Conservation (phyloP, 2,329 filamentous ascomycete species). For the Talaromyces sp. region DNA sequence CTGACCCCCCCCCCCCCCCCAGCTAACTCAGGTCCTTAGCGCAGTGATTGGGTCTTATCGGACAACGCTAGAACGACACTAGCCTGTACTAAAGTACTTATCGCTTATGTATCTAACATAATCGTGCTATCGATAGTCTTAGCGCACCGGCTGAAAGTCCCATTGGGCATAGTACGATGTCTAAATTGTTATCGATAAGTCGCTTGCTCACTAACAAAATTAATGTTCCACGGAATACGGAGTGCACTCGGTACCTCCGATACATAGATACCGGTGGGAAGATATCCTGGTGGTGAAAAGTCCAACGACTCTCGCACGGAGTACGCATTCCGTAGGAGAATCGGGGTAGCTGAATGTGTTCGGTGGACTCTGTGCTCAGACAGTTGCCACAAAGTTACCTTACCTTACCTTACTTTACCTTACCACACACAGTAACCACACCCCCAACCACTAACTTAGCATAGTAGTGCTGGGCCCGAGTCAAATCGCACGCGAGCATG, state of each 20-base stretch:
- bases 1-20: not conserved
- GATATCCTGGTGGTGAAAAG: not conserved
- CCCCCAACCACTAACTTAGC: not conserved
- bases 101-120: too few species aligned
- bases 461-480: not conserved
- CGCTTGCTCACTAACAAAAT: not conserved
- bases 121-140: slow-evolving; percentile 1
- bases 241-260: not conserved
- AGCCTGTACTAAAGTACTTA: not conserved
- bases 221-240: not conserved
- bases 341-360: too few species aligned
- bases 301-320: too few species aligned
- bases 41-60: slow-evolving; percentile 8
- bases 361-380: not conserved
- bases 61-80: not conserved
- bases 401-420: too few species aligned
- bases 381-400: not conserved
- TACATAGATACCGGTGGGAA: not conserved
- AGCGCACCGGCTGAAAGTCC: not conserved
- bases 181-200: slow-evolving; percentile 8
- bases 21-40: not conserved
- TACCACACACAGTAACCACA: too few species aligned
- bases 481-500: slow-evolving; percentile 16
- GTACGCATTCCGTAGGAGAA: too few species aligned
- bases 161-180: not conserved